Percentiles rank a stretch among this genome's conserved stretches.
Evolutionary conservation across 2,329 filamentous ascomycete species (phyloP).

Genomic region (Aspergillus pseudoglaucus): DNA sequence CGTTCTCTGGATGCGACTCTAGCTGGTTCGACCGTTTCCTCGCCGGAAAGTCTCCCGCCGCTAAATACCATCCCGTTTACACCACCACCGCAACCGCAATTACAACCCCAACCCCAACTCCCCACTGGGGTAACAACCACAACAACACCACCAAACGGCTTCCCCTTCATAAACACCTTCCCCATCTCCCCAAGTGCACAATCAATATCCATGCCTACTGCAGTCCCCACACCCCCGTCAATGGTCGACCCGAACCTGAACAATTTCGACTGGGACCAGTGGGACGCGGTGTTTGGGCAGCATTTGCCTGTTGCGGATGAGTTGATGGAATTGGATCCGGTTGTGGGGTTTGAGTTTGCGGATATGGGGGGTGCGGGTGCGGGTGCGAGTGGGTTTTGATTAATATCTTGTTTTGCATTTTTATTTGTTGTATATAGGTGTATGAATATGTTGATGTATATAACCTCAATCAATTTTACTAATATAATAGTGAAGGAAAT

Average conservation of each 20-base stretch:
- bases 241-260: constrained; percentile 37
- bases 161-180: constrained; percentile 17
- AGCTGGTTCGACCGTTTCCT: constrained; percentile 9
- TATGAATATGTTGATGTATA: neutral
- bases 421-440: neutral
- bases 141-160: constrained; percentile 3
- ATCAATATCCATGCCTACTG: constrained; percentile 2
- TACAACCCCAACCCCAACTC: neutral
- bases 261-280: constrained; percentile 45
- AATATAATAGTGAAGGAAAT: too few species aligned
- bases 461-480: too few species aligned
- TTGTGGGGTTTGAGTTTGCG: constrained; percentile 28
- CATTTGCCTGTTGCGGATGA: constrained; percentile 40
- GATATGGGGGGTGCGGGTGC: constrained; percentile 15
- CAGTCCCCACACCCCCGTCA: constrained; percentile 27
- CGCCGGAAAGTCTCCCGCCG: constrained; percentile 9
- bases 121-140: neutral
- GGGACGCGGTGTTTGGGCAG: constrained; percentile 44
- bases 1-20: constrained; percentile 5
- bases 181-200: constrained; percentile 12
- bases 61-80: constrained; percentile 6
- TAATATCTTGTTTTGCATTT: neutral
- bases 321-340: constrained; percentile 37
- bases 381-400: neutral
- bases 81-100: constrained; percentile 2